Conservation (phyloP, 2,329 filamentous ascomycete species). For the Exutisphaerella laricina region DNA sequence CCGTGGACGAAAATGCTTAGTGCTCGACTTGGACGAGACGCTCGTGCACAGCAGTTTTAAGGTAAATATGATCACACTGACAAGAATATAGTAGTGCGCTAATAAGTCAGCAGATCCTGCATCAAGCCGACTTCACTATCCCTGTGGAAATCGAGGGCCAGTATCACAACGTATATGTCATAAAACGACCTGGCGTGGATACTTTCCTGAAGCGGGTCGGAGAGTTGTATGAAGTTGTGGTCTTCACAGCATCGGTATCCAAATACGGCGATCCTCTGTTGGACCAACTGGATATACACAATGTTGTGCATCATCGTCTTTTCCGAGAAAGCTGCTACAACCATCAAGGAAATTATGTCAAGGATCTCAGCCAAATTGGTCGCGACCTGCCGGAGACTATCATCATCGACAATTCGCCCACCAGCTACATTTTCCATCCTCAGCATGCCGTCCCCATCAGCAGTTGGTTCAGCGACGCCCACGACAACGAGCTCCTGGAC, state of each 20-base stretch:
- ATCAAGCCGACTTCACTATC: conserved; percentile 98
- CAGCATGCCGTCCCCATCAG: conserved; percentile 98
- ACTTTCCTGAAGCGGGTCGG: conserved; percentile 98
- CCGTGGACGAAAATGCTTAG: conserved; percentile 85
- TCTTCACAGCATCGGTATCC: conserved; percentile 96
- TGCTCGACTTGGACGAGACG: conserved; percentile 93
- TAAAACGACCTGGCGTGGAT: conserved; percentile 97
- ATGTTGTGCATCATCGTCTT: conserved; percentile 89
- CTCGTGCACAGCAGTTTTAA: conserved; percentile 99
- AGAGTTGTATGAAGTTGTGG: conserved; percentile 95
- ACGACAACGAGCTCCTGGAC: conserved; percentile 97
- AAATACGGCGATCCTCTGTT: conserved; percentile 98
- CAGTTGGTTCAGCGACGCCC: conserved; percentile 99
- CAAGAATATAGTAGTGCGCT: too few species aligned
- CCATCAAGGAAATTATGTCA: conserved; percentile 98
- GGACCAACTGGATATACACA: conserved; percentile 94
- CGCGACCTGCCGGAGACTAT: conserved; percentile 95
- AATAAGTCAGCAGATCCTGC: conserved; percentile 93
- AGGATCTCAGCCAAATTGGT: conserved; percentile 95
- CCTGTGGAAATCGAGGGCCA: conserved; percentile 98
- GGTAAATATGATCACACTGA: conserved; percentile 48
- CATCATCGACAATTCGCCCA: conserved; percentile 99
- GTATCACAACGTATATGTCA: conserved; percentile 99
- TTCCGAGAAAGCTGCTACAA: conserved; percentile 99
- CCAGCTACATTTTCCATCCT: conserved; percentile 98